Base-by-base conservation (phyloP, 768 basidiomycete genomes). In the Guyanaporus albipodus region DNA sequence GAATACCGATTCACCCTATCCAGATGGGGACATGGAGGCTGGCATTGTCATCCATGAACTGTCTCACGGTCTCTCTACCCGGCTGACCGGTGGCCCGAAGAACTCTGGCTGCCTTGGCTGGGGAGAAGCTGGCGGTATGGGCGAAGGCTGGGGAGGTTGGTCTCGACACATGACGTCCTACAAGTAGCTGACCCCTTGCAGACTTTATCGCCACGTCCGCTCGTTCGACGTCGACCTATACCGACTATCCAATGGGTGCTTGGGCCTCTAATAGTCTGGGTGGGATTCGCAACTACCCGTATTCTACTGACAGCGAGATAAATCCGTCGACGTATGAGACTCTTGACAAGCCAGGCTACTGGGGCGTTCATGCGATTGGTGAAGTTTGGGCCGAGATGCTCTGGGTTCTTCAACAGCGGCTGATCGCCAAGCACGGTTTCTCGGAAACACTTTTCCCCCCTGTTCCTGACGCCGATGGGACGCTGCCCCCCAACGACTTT, bases 51-150 rank as follows among this genome's bases (percentile, higher is more conserved):
- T 97, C 48, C 91, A 93, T 67, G 91, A 94, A 67, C 62, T 87
- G 54, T 71, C 77, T 42, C 95, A 99, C 66, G 95, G 95, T 49
- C 71, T 97, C 38, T 91, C 88, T 62, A 99, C 92, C 3, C 87
- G 95, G 58, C 66, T 97, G 51, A 98, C 95, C 7, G 95, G 95
- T 66, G 95, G 95, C 3, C 93, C 93, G 0, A 75, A 80, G 44
- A 90, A 95, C 70, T 93, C 91, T 24, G 89, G 87, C 3, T 96
- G 94, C 64, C 82, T 98, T 46, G 91, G 91, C 10, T 98, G 88
- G 85, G 94, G 95, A 42, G 93, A 98, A 71, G 77, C 83, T 22
- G 95, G 95, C 31, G 95, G 93, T 21, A 97, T 97, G 94, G 94
- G 94, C 55, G 92, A 96, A 69, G 93, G 93, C 12, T 96, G 93